Base-by-base conservation (phyloP, 2,329 filamentous ascomycete species). In the Xylaria sp. region DNA sequence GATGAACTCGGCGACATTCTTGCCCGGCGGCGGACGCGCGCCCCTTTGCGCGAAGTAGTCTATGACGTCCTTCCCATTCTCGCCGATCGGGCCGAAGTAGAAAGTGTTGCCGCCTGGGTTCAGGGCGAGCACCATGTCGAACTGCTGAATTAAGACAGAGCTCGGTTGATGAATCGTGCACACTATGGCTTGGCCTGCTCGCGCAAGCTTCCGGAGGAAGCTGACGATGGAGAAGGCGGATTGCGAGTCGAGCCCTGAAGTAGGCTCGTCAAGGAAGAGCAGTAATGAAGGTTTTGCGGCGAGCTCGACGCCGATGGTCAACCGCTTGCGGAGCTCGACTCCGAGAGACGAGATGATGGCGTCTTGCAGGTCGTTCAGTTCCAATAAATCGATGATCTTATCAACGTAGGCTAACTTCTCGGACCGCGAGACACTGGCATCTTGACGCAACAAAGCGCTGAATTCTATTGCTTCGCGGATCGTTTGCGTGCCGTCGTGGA, bases 361-460 rank as follows among this genome's bases (percentile, higher is more conserved):
- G 75, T 93, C 90, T 74, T 91, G 86, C 44, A 92, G 85, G 37
- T 91, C 86, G 18, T 87, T 82, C 0, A 93, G 82, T 73, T 96
- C 94, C 9, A 98, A 85, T 28, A 98, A 87, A 80, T 93, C 93
- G 78, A 98, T 97, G 23, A 97, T 92, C 78, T 97, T 92, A 63
- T 96, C 91, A n/a, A 97, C 94, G 73, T 97, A 97, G 2, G 89
- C 91, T 15, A 95, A 81, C 83, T 97, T 97, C 78, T 97, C 94
- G 23, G 88, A 81, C 9, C 86, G 86, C 4, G 92, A 85, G n/a
- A 92, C 86, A 61, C 90, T 85, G 46, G 88, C 88, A 0, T 94
- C 94, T 77, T 97, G 94, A 69, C 94, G 91, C 31, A 98, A 89
- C 2, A 95, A 79, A 15, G 94, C 94, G 75, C 91, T 92, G 76